A percentile compares a stretch with the other conserved stretches of the same genome.
phyloP scores from a whole-genome alignment of 768 basidiomycete genomes.

The Leccinum variicolor region DNA sequence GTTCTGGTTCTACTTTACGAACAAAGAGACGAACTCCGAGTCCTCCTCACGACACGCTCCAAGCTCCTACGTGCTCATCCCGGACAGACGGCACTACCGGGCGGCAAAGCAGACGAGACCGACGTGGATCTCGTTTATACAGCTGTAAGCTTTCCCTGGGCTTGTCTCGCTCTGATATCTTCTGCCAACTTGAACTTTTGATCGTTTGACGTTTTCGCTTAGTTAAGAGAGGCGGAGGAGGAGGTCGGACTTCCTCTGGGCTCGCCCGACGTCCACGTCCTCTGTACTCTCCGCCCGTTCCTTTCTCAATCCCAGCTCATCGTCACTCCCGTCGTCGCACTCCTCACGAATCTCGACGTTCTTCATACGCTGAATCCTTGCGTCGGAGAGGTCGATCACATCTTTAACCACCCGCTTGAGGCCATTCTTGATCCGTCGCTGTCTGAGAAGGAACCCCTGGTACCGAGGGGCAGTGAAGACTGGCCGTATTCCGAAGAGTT shows the following conservation, averaged over 20 bases:
- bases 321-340: slow-evolving; percentile 76
- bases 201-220: neutral
- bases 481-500: slow-evolving; percentile 78
- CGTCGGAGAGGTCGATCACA: slow-evolving; percentile 68
- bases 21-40: slow-evolving; percentile 59
- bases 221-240: slow-evolving; percentile 80
- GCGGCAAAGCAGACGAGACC: slow-evolving; percentile 68
- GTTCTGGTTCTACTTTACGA: slow-evolving; percentile 82
- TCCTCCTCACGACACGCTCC: slow-evolving; percentile 84
- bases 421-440: slow-evolving; percentile 62
- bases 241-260: slow-evolving; percentile 70
- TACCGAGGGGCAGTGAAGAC: slow-evolving; percentile 56
- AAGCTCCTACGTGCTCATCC: slow-evolving; percentile 72
- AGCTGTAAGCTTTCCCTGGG: slow-evolving; percentile 53
- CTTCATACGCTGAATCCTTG: slow-evolving; percentile 52
- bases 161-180: neutral
- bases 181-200: neutral
- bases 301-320: slow-evolving; percentile 64
- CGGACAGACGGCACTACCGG: slow-evolving; percentile 80
- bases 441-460: slow-evolving; percentile 44
- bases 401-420: slow-evolving; percentile 78
- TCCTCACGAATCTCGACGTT: slow-evolving; percentile 52
- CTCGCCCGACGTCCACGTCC: slow-evolving; percentile 53
- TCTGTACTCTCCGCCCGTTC: slow-evolving; percentile 64
- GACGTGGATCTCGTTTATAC: slow-evolving; percentile 65